These are phyloP conservation scores for Ochetophila trinervis DNA, from an alignment of 306 rosid species.

Conservation along the genomic window DNA sequence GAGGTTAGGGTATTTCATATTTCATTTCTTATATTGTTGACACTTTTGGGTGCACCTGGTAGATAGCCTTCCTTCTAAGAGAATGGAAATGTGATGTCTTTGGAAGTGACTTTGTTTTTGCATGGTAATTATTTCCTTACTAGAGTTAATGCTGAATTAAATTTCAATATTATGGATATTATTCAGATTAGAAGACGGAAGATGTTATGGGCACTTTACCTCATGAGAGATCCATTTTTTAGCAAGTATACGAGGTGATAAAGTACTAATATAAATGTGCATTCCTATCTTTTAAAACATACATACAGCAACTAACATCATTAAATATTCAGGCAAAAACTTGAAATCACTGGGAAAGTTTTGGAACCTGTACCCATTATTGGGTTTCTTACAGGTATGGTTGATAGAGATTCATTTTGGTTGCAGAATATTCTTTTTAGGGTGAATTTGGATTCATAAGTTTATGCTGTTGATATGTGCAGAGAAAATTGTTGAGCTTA, in stretches of 20 bases:
- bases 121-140: background rate
- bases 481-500: slow-evolving; percentile 86
- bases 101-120: slow-evolving; percentile 8
- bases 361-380: slow-evolving; percentile 70
- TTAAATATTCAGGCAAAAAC: slow-evolving; percentile 54
- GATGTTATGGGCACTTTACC: slow-evolving; percentile 75
- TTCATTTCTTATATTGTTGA: background rate
- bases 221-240: slow-evolving; percentile 97
- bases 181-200: slow-evolving; percentile 72
- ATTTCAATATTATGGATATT: slow-evolving; percentile 16
- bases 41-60: background rate
- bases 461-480: slow-evolving; percentile 25
- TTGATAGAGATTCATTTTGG: slow-evolving; percentile 13
- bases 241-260: slow-evolving; percentile 72
- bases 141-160: slow-evolving; percentile 19
- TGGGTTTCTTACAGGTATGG: slow-evolving; percentile 79
- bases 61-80: slow-evolving; percentile 1
- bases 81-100: slow-evolving; percentile 4
- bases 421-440: background rate
- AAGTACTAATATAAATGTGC: background rate
- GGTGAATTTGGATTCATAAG: background rate
- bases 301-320: background rate
- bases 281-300: background rate
- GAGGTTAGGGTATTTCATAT: slow-evolving; percentile 53
- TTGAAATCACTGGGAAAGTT: slow-evolving; percentile 58